These are phyloP conservation scores for Cystobasidium slooffiae DNA, from an alignment of 1,284 basidiomycete species.

Conservation along the genomic window DNA sequence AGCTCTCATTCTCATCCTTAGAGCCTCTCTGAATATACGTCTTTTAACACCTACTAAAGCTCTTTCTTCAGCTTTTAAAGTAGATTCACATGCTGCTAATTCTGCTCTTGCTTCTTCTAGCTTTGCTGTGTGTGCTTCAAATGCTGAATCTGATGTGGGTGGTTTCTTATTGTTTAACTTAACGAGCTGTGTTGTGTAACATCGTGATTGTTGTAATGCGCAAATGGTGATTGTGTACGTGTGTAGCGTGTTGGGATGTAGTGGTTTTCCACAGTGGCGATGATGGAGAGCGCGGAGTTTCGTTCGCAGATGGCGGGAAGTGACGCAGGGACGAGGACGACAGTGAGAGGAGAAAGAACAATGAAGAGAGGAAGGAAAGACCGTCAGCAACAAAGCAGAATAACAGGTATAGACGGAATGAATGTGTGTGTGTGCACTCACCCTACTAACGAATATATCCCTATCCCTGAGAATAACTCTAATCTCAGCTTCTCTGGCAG, in stretches of 20 bases:
- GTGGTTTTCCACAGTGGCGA: not conserved
- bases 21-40: conserved; percentile 58
- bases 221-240: not conserved
- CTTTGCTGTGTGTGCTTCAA: conserved; percentile 55
- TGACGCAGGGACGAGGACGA: conserved; percentile 1
- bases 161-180: conserved; percentile 57
- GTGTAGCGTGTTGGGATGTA: not conserved
- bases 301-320: conserved; percentile 13
- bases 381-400: not conserved
- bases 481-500: conserved; percentile 58
- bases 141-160: conserved; percentile 46
- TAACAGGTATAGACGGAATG: not conserved
- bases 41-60: conserved; percentile 58
- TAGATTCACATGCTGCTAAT: conserved; percentile 58
- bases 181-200: conserved; percentile 49
- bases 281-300: not conserved
- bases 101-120: conserved; percentile 57
- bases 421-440: conserved; percentile 45
- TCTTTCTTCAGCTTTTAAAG: conserved; percentile 56
- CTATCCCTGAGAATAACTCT: conserved; percentile 58
- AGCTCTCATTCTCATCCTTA: conserved; percentile 58
- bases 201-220: not conserved
- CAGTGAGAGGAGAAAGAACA: not conserved
- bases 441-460: conserved; percentile 58
- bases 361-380: not conserved